Conservation (phyloP, 257 asterid species). For the Przewalskia tangutica region DNA sequence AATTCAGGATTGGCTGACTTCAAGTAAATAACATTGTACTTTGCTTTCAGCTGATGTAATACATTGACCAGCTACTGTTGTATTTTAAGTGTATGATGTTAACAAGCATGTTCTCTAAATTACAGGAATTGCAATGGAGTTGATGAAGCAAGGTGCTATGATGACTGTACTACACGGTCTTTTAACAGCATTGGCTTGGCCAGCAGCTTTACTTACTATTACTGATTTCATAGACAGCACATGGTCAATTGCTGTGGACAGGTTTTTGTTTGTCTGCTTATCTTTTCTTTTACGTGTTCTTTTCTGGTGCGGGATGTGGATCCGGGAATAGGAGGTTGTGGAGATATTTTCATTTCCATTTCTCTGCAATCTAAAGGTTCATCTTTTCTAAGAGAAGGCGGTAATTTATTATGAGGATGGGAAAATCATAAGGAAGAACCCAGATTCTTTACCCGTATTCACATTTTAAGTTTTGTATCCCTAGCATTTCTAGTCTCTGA, state of each 20-base stretch:
- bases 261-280: conserved; percentile 27
- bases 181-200: conserved; percentile 89
- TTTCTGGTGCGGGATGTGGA: neutral
- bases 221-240: conserved; percentile 85
- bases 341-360: neutral
- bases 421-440: neutral
- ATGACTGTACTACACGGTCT: conserved; percentile 75
- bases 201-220: conserved; percentile 59
- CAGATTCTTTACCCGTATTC: neutral
- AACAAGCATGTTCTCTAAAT: neutral
- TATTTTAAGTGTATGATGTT: neutral
- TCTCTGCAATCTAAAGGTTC: neutral
- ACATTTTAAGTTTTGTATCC: neutral
- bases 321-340: neutral
- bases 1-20: conserved; percentile 95
- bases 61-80: neutral
- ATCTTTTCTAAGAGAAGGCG: neutral
- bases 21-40: conserved; percentile 46
- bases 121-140: conserved; percentile 60
- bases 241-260: conserved; percentile 86
- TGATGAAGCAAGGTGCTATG: conserved; percentile 96
- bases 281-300: neutral
- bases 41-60: conserved; percentile 5
- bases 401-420: neutral
- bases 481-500: neutral